Evolutionary conservation across 139 green algal species (phyloP).

Genomic region (Cymbomonas tetramitiformis): DNA sequence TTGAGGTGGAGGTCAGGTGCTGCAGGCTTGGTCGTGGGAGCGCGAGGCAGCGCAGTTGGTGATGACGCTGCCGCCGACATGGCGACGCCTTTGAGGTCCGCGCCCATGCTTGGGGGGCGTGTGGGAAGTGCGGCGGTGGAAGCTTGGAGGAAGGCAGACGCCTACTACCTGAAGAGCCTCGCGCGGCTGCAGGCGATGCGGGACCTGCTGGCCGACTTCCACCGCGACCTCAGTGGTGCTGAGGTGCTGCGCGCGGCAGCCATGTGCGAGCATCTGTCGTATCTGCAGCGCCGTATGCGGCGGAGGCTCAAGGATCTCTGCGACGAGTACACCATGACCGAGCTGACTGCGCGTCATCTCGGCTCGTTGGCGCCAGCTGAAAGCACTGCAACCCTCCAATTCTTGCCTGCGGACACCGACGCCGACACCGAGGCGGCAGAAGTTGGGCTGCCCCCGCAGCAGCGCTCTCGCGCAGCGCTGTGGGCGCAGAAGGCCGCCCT

Average conservation of each 20-base stretch:
- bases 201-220: slow-evolving; percentile 16
- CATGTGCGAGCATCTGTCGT: slow-evolving; percentile 56
- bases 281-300: slow-evolving; percentile 43
- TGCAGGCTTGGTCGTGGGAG: too few relatives aligned
- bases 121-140: background rate
- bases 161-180: slow-evolving; percentile 66
- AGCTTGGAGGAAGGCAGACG: slow-evolving; percentile 44
- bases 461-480: background rate
- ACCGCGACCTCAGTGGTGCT: slow-evolving; percentile 49
- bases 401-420: background rate
- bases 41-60: background rate
- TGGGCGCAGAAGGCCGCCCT: slow-evolving; percentile 2
- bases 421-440: background rate
- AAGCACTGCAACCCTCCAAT: background rate
- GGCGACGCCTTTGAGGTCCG: too few relatives aligned
- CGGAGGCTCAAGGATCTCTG: too few relatives aligned
- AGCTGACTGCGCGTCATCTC: too few relatives aligned
- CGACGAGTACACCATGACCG: too few relatives aligned
- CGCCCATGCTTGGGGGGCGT: background rate
- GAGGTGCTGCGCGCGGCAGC: slow-evolving; percentile 45
- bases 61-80: too few relatives aligned
- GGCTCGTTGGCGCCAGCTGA: too few relatives aligned
- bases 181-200: slow-evolving; percentile 67
- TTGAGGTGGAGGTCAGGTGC: too few relatives aligned
- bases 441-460: background rate